Base-by-base conservation (phyloP, 768 basidiomycete genomes). In the Suillus weaverae region DNA sequence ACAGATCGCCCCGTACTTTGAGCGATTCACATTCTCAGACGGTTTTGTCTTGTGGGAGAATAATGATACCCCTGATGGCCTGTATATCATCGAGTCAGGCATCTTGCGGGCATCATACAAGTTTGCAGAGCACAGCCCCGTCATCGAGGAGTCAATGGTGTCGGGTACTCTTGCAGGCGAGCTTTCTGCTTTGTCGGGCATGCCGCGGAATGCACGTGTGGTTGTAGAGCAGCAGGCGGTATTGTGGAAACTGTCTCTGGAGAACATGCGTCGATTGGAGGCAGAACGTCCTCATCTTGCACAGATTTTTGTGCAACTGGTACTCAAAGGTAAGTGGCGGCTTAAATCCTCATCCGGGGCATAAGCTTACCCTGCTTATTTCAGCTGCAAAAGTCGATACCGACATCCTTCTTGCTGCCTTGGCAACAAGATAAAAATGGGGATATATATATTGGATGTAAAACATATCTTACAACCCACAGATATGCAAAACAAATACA, bases 141-240 rank as follows among this genome's bases (percentile, higher is more conserved):
- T 77, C 6, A 87, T 94, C 57, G 89, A 92, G 71, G 95, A 97
- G 78, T 92, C 91, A 2, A 97, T 97, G 95, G 93, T 96, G 0
- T 87, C 94, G 4, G 96, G 95, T 3, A 94, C 95, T 0, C 79
- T 98, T 3, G 94, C 96, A 11, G 97, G 97, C 0, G 97, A 98
- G 76, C 76, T 99, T 61, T 89, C 93, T 0, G 92, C 91, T 43
- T 79, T 99, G 14, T 89, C 95, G 10, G 87, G 87, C 26, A 81
- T 89, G 22, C 83, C 87, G 20, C 83, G 97, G 56, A 99, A 97
- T 72, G 91, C 95, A 32, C 92, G 90, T 5, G 93, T 93, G 41
- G 80, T 89, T 0, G 93, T 91, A 4, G 97, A 98, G 75, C 82
- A 87, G 5, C 83, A 87, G 9, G 89, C 86, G 8, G 85, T 89